Base-by-base conservation (phyloP, 441 rosid species). In the Aquilaria agallochum region DNA sequence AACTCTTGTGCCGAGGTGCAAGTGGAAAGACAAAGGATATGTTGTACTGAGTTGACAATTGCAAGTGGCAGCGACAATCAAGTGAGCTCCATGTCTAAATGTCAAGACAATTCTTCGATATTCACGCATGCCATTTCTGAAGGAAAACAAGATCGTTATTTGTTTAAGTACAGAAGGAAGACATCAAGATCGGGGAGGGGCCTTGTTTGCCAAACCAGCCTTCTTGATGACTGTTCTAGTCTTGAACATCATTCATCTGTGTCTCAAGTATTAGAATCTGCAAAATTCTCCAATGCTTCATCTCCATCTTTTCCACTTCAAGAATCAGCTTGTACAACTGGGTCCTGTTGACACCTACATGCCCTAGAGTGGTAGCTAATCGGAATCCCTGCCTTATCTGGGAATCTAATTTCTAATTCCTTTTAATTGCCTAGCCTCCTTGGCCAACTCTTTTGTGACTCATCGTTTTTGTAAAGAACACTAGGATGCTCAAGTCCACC, bases 91-190 rank as follows among this genome's bases (percentile, higher is more conserved):
- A 66, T 58, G 32, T 65, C 64, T 71, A 69, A 57, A 34, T 49
- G 65, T 66, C 67, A 56, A 34, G 57, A 65, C 47, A 59, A 54
- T 46, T 58, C 55, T 34, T n/a, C 53, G 53, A 9, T 34, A 15
- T 48, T 14, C 58, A 64, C 66, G 48, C 51, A 58, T 69, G 60
- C 53, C 51, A n/a, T 10, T 11, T 59, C 36, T 53, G 52, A 55
- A 45, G 64, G 44, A 52, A 74, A 72, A 46, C 47, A 46, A 36
- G 81, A 75, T 62, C 74, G 70, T 15, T 79, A 58, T 75, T 45
- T 59, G 66, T 44, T 72, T 20, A 82, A 78, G 56, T 85, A 82
- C 62, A 56, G 68, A n/a, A 76, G 68, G 70, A 82, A 76, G 70
- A 66, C 68, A 45, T 45, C 57, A 31, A 64, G 46, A 33, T 68